These are phyloP conservation scores for Amylostereum areolatum DNA, from an alignment of 1,284 basidiomycete genomes.

Conservation along the genomic window DNA sequence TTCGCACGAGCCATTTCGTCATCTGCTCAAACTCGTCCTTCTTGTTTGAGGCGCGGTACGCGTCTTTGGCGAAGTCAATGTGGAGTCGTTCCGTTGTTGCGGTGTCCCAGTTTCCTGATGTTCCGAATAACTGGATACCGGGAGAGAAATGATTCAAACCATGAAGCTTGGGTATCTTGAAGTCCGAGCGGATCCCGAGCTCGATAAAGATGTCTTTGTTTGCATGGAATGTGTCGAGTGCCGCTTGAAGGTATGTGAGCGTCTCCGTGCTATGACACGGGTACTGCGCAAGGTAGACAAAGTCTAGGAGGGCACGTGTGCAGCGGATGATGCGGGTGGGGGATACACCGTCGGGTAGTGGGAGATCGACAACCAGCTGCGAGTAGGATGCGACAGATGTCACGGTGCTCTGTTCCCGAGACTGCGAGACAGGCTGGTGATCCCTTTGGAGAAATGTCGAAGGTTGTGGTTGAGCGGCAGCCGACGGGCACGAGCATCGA, in stretches of 20 bases:
- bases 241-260: not conserved
- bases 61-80: constrained; percentile 23
- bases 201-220: constrained; percentile 21
- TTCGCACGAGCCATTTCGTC: constrained; percentile 17
- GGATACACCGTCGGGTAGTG: not conserved
- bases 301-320: constrained; percentile 2
- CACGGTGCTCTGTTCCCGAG: constrained; percentile 16
- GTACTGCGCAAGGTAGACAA: constrained; percentile 4
- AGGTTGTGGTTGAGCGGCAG: constrained; percentile 16
- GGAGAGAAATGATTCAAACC: constrained; percentile 25
- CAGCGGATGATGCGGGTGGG: not conserved
- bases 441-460: constrained; percentile 18
- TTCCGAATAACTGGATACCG: constrained; percentile 21
- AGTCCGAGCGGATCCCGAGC: constrained; percentile 18
- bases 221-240: not conserved
- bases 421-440: constrained; percentile 14
- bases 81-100: constrained; percentile 21
- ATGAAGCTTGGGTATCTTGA: constrained; percentile 36
- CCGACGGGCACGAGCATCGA: constrained; percentile 14
- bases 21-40: constrained; percentile 26
- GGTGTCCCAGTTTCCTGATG: constrained; percentile 27
- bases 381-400: constrained; percentile 18
- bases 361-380: constrained; percentile 6
- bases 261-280: not conserved
- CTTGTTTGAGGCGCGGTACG: constrained; percentile 19